Evolutionary conservation across 106 monocot genomes (phyloP), one percentile per base, ranked within the genome.

Genomic region (Acanthochlamys bracteata): DNA sequence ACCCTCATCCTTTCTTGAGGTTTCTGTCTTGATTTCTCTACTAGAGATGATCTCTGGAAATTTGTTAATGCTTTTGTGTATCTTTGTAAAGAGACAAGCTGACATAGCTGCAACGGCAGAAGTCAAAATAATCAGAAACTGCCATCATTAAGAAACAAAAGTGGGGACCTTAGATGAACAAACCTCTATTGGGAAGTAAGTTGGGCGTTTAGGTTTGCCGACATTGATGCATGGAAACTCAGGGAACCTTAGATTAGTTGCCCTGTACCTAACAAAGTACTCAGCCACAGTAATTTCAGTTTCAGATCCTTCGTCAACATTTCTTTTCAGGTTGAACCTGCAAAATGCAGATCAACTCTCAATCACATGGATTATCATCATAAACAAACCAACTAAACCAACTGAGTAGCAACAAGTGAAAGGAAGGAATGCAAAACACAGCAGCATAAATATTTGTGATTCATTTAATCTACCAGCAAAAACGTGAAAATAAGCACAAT

Each of bases 21-120:
- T 26, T 92, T 99, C 53, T 99, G 98, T 61, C 98, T 78, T 7
- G 98, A 99, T 55, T 99, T 99, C 42, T 99, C 98, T 7, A 99
- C 98, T 25, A 99, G 88, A 11, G 91, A 77, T 39, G 98, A 56
- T n/a, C 98, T 51, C 20, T 99, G 98, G 12, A 89, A 60, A 13
- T 74, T 83, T 8, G 83, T 80, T 56, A 99, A 59, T 7, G 98
- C 61, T 15, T 99, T 99, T 0, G 91, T 99, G 53, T 99, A 99
- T 20, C 98, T 68, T 81, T 99, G 98, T 23, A 99, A 57, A 0
- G 92, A 73, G 2, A 99, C 86, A 25, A 92, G 71, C 0, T 45
- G 39, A 67, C 98, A 99, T 1, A 99, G 69, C 98, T 99, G 26
- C 25, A 39, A 65, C 62, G 56, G 21, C 59, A 68, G 15, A 53